A percentile compares a stretch with the other conserved stretches of the same genome.
Evolutionary conservation across 2,329 filamentous ascomycete species (phyloP).

Genomic region (Fusarium protoensiforme): DNA sequence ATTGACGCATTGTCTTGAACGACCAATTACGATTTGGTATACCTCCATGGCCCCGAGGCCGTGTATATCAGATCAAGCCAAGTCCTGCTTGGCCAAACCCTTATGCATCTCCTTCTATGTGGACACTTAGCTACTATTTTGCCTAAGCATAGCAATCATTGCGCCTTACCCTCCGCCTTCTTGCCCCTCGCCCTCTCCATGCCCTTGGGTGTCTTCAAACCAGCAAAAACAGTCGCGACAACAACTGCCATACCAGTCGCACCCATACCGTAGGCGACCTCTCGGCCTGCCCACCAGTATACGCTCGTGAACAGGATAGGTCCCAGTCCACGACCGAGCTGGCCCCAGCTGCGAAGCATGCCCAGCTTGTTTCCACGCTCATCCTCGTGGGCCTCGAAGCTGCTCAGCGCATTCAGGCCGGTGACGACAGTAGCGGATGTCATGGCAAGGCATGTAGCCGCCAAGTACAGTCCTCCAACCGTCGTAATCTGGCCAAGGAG

Average conservation of each 20-base stretch:
- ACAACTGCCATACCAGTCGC: constrained; percentile 84
- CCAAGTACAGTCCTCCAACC: constrained; percentile 78
- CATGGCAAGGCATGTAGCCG: constrained; percentile 85
- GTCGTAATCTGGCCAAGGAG: constrained; percentile 78
- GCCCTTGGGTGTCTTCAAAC: constrained; percentile 71
- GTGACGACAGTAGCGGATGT: constrained; percentile 97
- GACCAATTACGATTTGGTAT: not conserved
- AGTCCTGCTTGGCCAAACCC: constrained; percentile 29
- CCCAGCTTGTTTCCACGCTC: constrained; percentile 91
- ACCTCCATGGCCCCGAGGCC: not conserved
- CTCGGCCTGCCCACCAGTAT: constrained; percentile 97
- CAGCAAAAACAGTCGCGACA: constrained; percentile 74
- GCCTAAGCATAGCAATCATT: constrained; percentile 11
- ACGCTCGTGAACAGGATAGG: constrained; percentile 92
- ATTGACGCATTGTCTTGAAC: not conserved
- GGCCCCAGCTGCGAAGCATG: constrained; percentile 82
- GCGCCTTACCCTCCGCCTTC: constrained; percentile 30
- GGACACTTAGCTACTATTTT: not conserved
- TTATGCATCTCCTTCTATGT: constrained; percentile 3
- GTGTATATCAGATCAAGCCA: constrained; percentile 6
- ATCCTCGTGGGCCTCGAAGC: constrained; percentile 83
- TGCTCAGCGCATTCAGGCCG: constrained; percentile 89
- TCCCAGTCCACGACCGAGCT: constrained; percentile 87
- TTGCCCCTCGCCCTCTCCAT: constrained; percentile 27
- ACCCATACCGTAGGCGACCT: constrained; percentile 85